Conservation (phyloP, 1,139 yeast species). For the Candida sojae region DNA sequence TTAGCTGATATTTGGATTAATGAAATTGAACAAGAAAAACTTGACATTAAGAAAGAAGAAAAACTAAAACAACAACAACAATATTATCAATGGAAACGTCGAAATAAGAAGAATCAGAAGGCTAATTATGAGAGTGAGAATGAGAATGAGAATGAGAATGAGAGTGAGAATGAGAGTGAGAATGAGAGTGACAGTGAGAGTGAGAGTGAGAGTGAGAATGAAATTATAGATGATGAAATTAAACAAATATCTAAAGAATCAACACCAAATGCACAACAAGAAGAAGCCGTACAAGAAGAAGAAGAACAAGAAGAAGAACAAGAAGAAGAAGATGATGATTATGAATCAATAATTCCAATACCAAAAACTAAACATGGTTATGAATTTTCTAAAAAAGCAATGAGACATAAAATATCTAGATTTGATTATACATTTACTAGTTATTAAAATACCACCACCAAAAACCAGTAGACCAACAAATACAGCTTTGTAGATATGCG, state of each 20-base stretch:
- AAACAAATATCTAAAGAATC: slow-evolving; percentile 1
- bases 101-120: not conserved
- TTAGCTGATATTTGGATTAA: slow-evolving; percentile 6
- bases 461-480: too few species aligned
- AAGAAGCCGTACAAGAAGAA: not conserved
- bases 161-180: not conserved
- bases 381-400: not conserved
- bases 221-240: not conserved
- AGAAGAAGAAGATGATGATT: not conserved
- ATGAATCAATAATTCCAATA: not conserved
- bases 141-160: not conserved
- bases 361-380: not conserved
- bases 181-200: not conserved
- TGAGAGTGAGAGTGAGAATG: slow-evolving; percentile 2
- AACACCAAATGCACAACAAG: not conserved
- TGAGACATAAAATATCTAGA: not conserved
- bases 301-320: not conserved
- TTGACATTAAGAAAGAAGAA: not conserved
- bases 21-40: not conserved
- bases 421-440: not conserved
- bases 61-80: not conserved
- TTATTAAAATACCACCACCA: not conserved
- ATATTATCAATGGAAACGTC: not conserved
- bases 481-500: not conserved
- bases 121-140: slow-evolving; percentile 3